phyloP scores from a whole-genome alignment of 2,329 filamentous ascomycete species.

The Trichoderma oligosporum region DNA sequence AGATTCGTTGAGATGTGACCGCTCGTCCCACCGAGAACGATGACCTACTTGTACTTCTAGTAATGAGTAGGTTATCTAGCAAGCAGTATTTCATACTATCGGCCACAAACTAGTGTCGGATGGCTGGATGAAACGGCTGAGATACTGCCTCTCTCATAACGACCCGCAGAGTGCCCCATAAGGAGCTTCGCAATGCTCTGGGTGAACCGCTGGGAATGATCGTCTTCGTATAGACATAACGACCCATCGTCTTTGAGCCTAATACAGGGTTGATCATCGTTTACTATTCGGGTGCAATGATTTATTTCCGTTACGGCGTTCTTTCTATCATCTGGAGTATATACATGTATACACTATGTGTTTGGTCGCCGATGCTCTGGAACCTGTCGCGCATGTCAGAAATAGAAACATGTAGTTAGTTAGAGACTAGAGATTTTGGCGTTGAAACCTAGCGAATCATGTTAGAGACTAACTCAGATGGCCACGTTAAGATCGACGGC shows the following conservation, averaged over 20 bases:
- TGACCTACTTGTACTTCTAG: too few relatives aligned
- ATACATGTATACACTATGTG: neutral
- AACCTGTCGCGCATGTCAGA: constrained; percentile 10
- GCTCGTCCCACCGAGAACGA: neutral
- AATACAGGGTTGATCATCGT: neutral
- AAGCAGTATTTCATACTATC: neutral
- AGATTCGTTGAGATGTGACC: neutral
- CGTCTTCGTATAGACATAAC: neutral
- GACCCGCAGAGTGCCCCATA: neutral
- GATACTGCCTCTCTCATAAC: neutral
- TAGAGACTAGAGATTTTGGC: neutral
- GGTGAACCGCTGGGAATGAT: neutral
- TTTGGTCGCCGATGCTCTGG: constrained; percentile 13
- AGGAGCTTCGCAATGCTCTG: neutral
- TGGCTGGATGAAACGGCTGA: neutral
- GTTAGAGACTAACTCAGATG: neutral
- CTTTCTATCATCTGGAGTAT: neutral
- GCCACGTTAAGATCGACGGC: constrained; percentile 11
- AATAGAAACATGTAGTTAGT: neutral
- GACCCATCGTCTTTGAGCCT: neutral
- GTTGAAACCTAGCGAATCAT: constrained; percentile 1
- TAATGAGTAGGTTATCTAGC: too few relatives aligned
- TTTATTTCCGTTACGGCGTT: neutral
- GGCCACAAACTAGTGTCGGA: neutral
- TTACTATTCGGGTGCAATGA: neutral